Evolutionary conservation across 2,329 filamentous ascomycete species (phyloP).

Genomic region (Pseudogymnoascus sp.): DNA sequence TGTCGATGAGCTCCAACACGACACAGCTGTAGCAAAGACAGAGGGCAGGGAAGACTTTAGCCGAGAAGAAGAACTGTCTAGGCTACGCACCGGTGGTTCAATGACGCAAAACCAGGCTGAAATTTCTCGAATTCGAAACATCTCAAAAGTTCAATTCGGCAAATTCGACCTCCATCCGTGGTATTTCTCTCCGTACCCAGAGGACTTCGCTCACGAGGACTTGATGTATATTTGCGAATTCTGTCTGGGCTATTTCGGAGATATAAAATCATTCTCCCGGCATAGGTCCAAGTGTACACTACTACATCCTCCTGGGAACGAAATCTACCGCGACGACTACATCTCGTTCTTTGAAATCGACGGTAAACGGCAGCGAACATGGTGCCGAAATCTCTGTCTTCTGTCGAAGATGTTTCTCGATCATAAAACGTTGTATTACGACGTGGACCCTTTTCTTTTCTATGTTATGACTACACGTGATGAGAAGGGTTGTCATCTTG

Average conservation of each 20-base stretch:
- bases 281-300: constrained; percentile 87
- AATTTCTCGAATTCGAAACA: constrained; percentile 90
- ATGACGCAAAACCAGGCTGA: constrained; percentile 99
- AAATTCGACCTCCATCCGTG: constrained; percentile 88
- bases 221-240: constrained; percentile 97
- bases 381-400: constrained; percentile 92
- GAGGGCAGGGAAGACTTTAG: constrained; percentile 46
- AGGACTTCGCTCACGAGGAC: constrained; percentile 80
- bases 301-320: constrained; percentile 90
- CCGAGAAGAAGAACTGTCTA: constrained; percentile 90
- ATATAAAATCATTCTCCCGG: constrained; percentile 72
- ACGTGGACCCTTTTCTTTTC: constrained; percentile 98
- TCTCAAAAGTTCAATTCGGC: constrained; percentile 91
- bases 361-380: constrained; percentile 85
- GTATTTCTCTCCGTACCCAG: constrained; percentile 98
- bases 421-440: constrained; percentile 97
- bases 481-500: constrained; percentile 84
- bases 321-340: constrained; percentile 92
- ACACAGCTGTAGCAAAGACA: constrained; percentile 26
- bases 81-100: constrained; percentile 85
- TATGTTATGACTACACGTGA: constrained; percentile 94
- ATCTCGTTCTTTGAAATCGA: constrained; percentile 98
- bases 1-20: constrained; percentile 44
- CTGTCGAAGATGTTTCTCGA: constrained; percentile 95
- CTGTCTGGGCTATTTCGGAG: constrained; percentile 85